Percentiles rank a stretch among this genome's conserved stretches.
These are phyloP conservation scores for Prorocentrum cordatum DNA, from an alignment of 169 alveolate species.

Conservation along the genomic window DNA sequence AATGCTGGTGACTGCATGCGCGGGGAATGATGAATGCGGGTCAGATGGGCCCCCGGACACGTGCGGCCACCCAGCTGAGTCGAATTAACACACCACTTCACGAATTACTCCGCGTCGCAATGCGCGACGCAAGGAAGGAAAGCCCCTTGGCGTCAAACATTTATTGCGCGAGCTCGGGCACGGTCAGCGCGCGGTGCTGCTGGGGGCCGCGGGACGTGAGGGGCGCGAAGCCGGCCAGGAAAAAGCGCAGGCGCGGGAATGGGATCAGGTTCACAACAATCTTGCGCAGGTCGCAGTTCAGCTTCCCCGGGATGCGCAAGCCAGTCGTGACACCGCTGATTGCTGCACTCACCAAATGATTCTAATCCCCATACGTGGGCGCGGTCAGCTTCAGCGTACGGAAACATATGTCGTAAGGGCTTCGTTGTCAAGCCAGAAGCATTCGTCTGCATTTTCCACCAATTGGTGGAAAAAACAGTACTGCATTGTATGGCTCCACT, in stretches of 20 bases:
- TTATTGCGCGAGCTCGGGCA: no score
- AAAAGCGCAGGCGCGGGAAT: no score
- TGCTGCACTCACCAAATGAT: slow-evolving; percentile 92
- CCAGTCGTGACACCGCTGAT: slow-evolving; percentile 93
- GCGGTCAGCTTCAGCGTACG: slow-evolving; percentile 94
- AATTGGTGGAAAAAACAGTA: slow-evolving; percentile 94
- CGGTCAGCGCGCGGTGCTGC: slow-evolving; percentile 97
- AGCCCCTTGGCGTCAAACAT: no score
- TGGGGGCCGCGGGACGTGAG: slow-evolving; percentile 97
- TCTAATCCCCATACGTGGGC: slow-evolving; percentile 95
- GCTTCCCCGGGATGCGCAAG: slow-evolving; percentile 91
- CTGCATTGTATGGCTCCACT: slow-evolving; percentile 98
- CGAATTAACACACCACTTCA: no score
- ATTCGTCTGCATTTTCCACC: slow-evolving; percentile 95
- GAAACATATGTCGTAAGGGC: slow-evolving; percentile 97
- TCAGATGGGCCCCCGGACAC: no score
- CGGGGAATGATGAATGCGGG: no score
- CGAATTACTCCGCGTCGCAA: no score
- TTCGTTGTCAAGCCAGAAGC: slow-evolving; percentile 94
- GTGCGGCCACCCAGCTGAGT: no score
- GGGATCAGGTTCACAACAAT: slow-evolving; percentile 93
- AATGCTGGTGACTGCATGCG: no score
- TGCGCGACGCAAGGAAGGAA: no score
- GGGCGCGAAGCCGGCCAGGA: slow-evolving; percentile 98
- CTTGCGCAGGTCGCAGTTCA: slow-evolving; percentile 89